Base-by-base conservation (phyloP, 768 basidiomycete species). In the Phanerochaete sordida region DNA sequence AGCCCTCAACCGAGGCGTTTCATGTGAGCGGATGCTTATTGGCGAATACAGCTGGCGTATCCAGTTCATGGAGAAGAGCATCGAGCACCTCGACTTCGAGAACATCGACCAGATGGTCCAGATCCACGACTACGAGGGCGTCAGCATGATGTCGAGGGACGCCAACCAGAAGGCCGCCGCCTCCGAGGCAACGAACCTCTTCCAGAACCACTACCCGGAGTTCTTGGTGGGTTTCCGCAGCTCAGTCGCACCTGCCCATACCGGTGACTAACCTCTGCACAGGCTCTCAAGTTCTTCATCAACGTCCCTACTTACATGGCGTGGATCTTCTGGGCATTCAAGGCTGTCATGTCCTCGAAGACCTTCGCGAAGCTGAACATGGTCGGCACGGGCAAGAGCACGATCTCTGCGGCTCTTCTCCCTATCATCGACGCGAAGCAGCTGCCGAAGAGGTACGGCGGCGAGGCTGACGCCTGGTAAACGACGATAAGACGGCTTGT, bases 261-360 rank as follows among this genome's bases (percentile, higher is more conserved):
- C 24, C 27, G 13, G 37, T 54, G 47, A 53, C 61, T 33, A 13
- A 59, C 23, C 33, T 50, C 11, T 31, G 21, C 15, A 23, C 62
- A 89, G 87, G 79, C 82, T 66, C 81, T 80, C 69, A 93, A 93
- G 70, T 90, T 86, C 75, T 93, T 93, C 68, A 78, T 93, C 67
- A 91, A 90, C 66, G 90, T 93, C 13, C 91, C 91, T 0, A 81
- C 82, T 1, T 66, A 90, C 59, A 77, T 92, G 65, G 81, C 85
- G 43, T 93, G 91, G 90, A 80, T 93, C 61, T 93, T 91, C 75
- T 93, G 91, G 91, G 61, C 75, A 23, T 92, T 93, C 79, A 93
- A 87, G 69, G 81, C 90, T 0, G 69, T 93, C 62, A 70, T 93
- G 15, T 82, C 91, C 1, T 71, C 88, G 7, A 81, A 81, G 28